Evolutionary conservation across 352 stramenopile species (phyloP).

Genomic region (Pythium oligandrum): DNA sequence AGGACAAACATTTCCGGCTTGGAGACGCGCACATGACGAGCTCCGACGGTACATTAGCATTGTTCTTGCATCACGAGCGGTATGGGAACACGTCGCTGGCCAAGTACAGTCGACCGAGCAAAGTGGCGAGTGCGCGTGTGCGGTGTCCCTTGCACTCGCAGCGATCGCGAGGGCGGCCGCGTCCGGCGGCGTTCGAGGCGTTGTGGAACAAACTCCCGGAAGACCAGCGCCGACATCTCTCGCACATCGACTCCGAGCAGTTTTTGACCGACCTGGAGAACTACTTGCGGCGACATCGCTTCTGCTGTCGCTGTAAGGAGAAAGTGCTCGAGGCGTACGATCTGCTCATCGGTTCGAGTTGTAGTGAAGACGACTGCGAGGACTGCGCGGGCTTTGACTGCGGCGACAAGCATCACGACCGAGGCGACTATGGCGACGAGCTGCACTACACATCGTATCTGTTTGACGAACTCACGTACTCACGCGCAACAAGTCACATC

Average conservation of each 20-base stretch:
- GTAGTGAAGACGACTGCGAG: slow-evolving; percentile 83
- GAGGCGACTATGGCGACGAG: slow-evolving; percentile 71
- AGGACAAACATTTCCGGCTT: slow-evolving; percentile 58
- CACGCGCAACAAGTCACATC: slow-evolving; percentile 74
- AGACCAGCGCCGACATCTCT: slow-evolving; percentile 74
- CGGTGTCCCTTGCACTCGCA: slow-evolving; percentile 79
- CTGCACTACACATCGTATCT: slow-evolving; percentile 84
- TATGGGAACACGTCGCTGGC: slow-evolving; percentile 48
- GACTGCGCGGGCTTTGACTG: slow-evolving; percentile 79
- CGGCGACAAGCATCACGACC: slow-evolving; percentile 68
- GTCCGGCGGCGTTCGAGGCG: slow-evolving; percentile 68
- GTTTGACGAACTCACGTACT: slow-evolving; percentile 84
- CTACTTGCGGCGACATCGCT: slow-evolving; percentile 81
- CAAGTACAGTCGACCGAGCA: slow-evolving; percentile 33
- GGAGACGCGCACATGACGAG: slow-evolving; percentile 62
- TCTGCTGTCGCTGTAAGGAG: slow-evolving; percentile 86
- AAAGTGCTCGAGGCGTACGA: slow-evolving; percentile 88
- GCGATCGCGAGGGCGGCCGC: slow-evolving; percentile 57
- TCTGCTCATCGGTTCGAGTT: slow-evolving; percentile 78
- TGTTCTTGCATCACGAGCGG: slow-evolving; percentile 80
- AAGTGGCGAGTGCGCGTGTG: slow-evolving; percentile 32
- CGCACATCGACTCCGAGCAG: slow-evolving; percentile 85
- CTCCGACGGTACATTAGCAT: slow-evolving; percentile 55
- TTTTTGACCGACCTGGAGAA: slow-evolving; percentile 82
- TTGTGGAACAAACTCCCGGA: slow-evolving; percentile 75